Percentiles rank a stretch among this genome's conserved stretches.
These are phyloP conservation scores for Talaromyces atroroseus DNA, from an alignment of 2,329 filamentous ascomycete genomes.

Conservation along the genomic window DNA sequence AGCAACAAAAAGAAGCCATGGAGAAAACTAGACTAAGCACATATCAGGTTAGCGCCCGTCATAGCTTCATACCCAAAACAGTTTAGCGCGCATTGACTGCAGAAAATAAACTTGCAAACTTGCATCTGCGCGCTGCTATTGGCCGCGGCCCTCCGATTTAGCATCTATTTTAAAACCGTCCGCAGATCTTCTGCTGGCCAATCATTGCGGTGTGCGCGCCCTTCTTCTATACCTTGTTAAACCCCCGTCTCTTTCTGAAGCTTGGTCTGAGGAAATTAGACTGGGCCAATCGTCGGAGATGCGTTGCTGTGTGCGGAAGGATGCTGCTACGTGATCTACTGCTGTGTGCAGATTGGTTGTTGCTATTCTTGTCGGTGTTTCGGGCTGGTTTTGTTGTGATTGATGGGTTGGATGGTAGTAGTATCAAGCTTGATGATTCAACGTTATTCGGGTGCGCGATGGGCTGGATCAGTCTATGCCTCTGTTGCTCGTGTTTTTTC, in stretches of 20 bases:
- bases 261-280: no score
- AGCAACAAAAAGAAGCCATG: no score
- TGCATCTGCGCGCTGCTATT: neutral
- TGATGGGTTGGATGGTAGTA: no score
- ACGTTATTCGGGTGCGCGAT: no score
- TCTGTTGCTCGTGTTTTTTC: neutral
- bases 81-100: neutral
- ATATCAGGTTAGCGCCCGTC: neutral
- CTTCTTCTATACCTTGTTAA: no score
- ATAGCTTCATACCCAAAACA: neutral
- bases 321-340: neutral
- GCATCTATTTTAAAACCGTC: neutral
- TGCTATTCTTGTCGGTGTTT: neutral
- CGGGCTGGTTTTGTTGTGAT: neutral
- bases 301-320: neutral
- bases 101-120: neutral
- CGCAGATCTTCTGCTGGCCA: neutral
- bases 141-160: neutral
- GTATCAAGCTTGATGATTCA: neutral
- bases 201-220: neutral
- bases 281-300: neutral
- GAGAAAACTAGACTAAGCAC: no score
- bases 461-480: conserved; percentile 1
- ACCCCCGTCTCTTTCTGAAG: no score
- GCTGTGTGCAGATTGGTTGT: neutral